phyloP scores from a whole-genome alignment of 2,329 filamentous ascomycete genomes.

The Cordyceps fumosorosea region DNA sequence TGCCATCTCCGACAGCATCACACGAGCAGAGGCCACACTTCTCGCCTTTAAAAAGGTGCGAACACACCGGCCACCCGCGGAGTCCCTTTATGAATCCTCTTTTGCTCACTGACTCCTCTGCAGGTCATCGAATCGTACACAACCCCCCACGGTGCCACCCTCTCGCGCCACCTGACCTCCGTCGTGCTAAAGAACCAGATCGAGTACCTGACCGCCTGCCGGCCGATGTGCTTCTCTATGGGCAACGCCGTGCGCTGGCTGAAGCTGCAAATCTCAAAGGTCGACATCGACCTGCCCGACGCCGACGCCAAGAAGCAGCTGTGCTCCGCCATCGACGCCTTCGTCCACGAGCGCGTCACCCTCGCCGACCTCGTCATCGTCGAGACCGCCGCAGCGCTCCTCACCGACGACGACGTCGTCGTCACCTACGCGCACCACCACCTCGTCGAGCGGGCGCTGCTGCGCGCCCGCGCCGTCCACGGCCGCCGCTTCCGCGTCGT shows the following conservation, averaged over 20 bases:
- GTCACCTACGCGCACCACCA: conserved; percentile 82
- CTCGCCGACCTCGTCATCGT: conserved; percentile 84
- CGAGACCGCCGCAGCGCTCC: conserved; percentile 65
- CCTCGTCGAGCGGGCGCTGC: conserved; percentile 75
- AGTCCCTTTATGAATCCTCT: neutral
- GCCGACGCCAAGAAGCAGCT: conserved; percentile 73
- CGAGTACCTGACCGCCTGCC: conserved; percentile 84
- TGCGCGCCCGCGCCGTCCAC: conserved; percentile 56
- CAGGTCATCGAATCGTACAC: conserved; percentile 90
- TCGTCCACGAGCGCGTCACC: conserved; percentile 84
- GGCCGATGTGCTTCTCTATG: conserved; percentile 95
- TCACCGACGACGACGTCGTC: conserved; percentile 72
- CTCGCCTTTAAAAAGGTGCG: conserved; percentile 78
- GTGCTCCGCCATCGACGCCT: conserved; percentile 75
- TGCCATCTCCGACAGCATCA: conserved; percentile 80
- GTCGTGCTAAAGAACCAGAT: conserved; percentile 93
- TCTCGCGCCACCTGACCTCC: conserved; percentile 84
- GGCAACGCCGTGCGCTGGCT: conserved; percentile 94
- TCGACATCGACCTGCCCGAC: conserved; percentile 81
- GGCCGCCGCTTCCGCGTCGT: conserved; percentile 78
- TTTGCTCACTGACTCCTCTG: neutral
- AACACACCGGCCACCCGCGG: neutral
- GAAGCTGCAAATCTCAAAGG: conserved; percentile 84
- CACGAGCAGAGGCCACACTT: conserved; percentile 79
- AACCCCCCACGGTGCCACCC: conserved; percentile 75